Evolutionary conservation across 805 yeast species (phyloP).

Genomic region (Myxozyma monticola): DNA sequence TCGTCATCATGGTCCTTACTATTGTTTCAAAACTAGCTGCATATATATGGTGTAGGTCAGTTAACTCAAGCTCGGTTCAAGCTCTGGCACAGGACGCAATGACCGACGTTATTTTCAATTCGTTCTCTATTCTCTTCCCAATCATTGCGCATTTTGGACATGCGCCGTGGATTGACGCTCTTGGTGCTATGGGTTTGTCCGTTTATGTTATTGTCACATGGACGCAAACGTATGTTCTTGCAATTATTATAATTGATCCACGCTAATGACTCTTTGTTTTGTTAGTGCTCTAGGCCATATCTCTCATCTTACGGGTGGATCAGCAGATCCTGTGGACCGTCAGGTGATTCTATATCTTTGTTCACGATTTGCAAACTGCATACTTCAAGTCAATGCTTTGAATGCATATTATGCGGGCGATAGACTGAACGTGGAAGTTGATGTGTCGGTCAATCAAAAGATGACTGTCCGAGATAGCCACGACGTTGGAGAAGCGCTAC

Average conservation of each 20-base stretch:
- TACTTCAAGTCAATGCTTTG: conserved; percentile 61
- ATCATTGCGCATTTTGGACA: conserved; percentile 52
- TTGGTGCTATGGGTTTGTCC: conserved; percentile 68
- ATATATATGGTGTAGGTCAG: conserved; percentile 61
- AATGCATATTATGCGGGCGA: conserved; percentile 81
- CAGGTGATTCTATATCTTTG: conserved; percentile 69
- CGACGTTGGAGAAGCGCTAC: conserved; percentile 78
- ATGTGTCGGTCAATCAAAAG: conserved; percentile 56
- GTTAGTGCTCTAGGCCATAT: conserved; percentile 67
- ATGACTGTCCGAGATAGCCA: conserved; percentile 66
- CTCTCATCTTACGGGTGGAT: conserved; percentile 71
- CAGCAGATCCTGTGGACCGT: conserved; percentile 61
- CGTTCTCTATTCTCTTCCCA: conserved; percentile 64
- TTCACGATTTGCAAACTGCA: conserved; percentile 65
- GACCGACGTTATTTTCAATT: conserved; percentile 72
- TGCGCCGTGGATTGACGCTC: conserved; percentile 72
- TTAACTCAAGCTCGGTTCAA: conserved; percentile 65
- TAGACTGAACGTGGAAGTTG: conserved; percentile 72
- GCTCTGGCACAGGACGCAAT: conserved; percentile 81
- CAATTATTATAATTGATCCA: neutral
- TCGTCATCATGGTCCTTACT: conserved; percentile 62
- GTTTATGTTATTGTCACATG: conserved; percentile 63
- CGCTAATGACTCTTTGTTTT: neutral
- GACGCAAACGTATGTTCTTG: conserved; percentile 45
- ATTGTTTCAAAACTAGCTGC: conserved; percentile 60